Base-by-base conservation (phyloP, 2,329 filamentous ascomycete species). In the Raffaelea deltoideospora region DNA sequence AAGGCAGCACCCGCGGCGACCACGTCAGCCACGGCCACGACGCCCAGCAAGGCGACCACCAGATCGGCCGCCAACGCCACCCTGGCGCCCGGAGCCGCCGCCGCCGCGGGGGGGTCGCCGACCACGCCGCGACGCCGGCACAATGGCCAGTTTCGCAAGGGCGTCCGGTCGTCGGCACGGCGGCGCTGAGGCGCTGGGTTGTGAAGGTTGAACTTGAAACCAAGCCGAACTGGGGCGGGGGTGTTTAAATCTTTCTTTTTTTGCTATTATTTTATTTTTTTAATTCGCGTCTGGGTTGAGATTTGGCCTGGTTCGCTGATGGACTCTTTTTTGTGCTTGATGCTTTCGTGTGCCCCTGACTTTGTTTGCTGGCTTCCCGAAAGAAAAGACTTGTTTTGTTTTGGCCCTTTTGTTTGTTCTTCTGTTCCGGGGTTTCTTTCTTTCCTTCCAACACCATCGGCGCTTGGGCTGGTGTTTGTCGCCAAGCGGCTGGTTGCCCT, bases 161-260 rank as follows among this genome's bases (percentile, higher is more conserved):
- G 53, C 4, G 41, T 56, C 9, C 43, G 55, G 37, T 50, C 50
- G 20, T 54, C 51, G 22, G 45, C 53, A 6, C 45, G 54, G 42
- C 50, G 48, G 40, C 44, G 49, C 37, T 56, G 42, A 49, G 33
- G 11, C n/a, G 35, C 14, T 23, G 34, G 15, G 18, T 10, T 11
- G n/a, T n/a, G n/a, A n/a, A n/a, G n/a, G n/a, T n/a, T n/a, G n/a
- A n/a, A n/a, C n/a, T n/a, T n/a, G n/a, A n/a, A n/a, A n/a, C n/a
- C n/a, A n/a, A n/a, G n/a, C n/a, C n/a, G n/a, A n/a, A n/a, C n/a
- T n/a, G n/a, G n/a, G n/a, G n/a, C n/a, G n/a, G 10, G 10, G 7
- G 17, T 32, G 10, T 35, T 18, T 36, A 13, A 10, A 18, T 35
- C 13, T 35, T 15, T 10, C 14, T 29, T 24, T 35, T 19, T 27